These are phyloP conservation scores for Lathyrus oleraceus DNA, from an alignment of 306 rosid genomes.

Conservation along the genomic window DNA sequence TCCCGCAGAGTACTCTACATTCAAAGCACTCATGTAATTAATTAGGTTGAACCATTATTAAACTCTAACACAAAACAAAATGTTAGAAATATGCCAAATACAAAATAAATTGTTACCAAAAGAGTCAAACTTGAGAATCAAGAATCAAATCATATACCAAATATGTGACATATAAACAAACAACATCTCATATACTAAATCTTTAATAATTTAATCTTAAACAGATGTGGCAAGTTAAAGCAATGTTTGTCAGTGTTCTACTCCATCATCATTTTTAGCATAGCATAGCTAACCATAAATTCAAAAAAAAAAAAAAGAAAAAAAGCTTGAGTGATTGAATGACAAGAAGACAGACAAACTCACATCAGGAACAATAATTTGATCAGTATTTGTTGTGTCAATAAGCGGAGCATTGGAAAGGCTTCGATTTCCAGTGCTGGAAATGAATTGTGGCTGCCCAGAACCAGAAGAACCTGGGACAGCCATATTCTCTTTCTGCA, in stretches of 20 bases:
- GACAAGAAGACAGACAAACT: slow-evolving; percentile 35
- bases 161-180: background rate
- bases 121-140: background rate
- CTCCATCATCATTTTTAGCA: background rate
- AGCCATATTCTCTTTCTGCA: slow-evolving; percentile 56
- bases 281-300: background rate
- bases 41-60: background rate
- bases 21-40: slow-evolving; percentile 7
- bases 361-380: slow-evolving; percentile 92
- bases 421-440: slow-evolving; percentile 71
- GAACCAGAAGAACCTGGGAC: slow-evolving; percentile 44
- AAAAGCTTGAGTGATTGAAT: background rate
- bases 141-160: background rate
- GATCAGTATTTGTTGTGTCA: slow-evolving; percentile 59
- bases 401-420: slow-evolving; percentile 71
- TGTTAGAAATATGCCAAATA: background rate
- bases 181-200: background rate
- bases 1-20: background rate
- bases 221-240: background rate
- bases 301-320: background rate
- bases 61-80: background rate
- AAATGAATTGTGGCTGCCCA: slow-evolving; percentile 77
- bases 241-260: background rate
- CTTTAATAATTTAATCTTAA: background rate
- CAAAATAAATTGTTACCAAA: background rate